These are phyloP conservation scores for Epichloe gansuensis DNA, from an alignment of 2,329 filamentous ascomycete species.

Conservation along the genomic window DNA sequence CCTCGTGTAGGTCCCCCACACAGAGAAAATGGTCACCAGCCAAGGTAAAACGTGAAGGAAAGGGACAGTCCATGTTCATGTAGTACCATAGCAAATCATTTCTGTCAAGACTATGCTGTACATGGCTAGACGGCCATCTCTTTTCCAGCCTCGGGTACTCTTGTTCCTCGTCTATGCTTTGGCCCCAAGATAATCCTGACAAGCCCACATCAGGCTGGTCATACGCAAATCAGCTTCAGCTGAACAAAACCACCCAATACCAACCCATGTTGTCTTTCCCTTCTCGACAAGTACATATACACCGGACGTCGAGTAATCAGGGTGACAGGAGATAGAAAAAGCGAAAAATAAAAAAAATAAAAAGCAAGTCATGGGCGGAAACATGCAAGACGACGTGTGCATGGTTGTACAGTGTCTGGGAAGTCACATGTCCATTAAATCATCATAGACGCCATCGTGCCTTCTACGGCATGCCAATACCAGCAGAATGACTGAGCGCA, in stretches of 20 bases:
- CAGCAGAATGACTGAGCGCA: background rate
- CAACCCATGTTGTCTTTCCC: background rate
- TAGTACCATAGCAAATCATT: background rate
- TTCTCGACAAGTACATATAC: background rate
- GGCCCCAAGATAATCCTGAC: background rate
- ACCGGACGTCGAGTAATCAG: background rate
- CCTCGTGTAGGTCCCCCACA: too few species aligned
- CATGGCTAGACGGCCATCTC: background rate
- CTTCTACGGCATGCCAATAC: background rate
- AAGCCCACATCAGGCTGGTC: background rate
- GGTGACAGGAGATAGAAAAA: background rate
- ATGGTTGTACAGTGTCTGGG: background rate
- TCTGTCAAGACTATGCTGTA: background rate
- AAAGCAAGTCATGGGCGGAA: background rate
- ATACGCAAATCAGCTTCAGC: background rate
- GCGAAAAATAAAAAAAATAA: background rate
- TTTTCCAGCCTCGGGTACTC: background rate
- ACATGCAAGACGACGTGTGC: background rate
- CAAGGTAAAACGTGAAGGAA: too few species aligned
- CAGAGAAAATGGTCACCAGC: too few species aligned
- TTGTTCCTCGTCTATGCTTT: background rate
- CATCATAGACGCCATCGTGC: constrained; percentile 3
- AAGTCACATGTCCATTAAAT: background rate
- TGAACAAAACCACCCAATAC: background rate
- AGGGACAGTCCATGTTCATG: too few species aligned